Conservation (phyloP, 192 early-diverging fungal genomes). For the Chytriomyces confervae region DNA sequence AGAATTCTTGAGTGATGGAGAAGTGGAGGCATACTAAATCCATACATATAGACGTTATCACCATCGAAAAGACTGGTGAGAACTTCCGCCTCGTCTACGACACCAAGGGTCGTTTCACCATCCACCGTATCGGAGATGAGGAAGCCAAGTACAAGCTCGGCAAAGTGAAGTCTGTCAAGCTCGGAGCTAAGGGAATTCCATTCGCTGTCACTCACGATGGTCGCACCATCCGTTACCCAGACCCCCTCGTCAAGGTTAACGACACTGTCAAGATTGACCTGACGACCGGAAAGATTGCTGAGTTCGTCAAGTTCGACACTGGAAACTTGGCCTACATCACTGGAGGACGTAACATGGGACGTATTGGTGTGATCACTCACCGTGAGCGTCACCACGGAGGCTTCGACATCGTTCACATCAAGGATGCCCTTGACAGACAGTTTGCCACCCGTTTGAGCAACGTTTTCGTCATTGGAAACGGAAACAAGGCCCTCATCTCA, state of each 20-base stretch:
- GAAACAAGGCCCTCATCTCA: slow-evolving; percentile 93
- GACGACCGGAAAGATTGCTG: slow-evolving; percentile 89
- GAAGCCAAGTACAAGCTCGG: slow-evolving; percentile 99
- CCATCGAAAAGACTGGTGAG: slow-evolving; percentile 95
- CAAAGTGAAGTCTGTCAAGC: slow-evolving; percentile 95
- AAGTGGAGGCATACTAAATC: slow-evolving; percentile 20
- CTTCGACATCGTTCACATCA: slow-evolving; percentile 99
- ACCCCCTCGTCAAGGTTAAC: slow-evolving; percentile 99
- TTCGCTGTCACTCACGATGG: slow-evolving; percentile 99
- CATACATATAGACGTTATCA: slow-evolving; percentile 74
- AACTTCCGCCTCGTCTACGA: slow-evolving; percentile 99
- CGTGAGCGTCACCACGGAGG: slow-evolving; percentile 96
- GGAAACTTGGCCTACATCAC: slow-evolving; percentile 98
- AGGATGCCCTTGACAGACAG: slow-evolving; percentile 92
- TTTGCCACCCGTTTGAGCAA: slow-evolving; percentile 98
- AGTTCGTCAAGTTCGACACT: slow-evolving; percentile 96
- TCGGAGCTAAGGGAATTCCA: slow-evolving; percentile 95
- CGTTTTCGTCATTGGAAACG: slow-evolving; percentile 83
- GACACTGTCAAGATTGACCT: slow-evolving; percentile 98
- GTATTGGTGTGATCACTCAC: slow-evolving; percentile 95
- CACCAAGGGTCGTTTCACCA: slow-evolving; percentile 98
- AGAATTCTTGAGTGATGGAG: slow-evolving; percentile 35
- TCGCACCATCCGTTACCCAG: slow-evolving; percentile 99
- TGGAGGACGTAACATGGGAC: slow-evolving; percentile 98
- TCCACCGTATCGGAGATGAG: slow-evolving; percentile 98